Percentiles rank a stretch among this genome's conserved stretches.
phyloP scores from a whole-genome alignment of 2,329 filamentous ascomycete species.

The Alternaria ethzedia region DNA sequence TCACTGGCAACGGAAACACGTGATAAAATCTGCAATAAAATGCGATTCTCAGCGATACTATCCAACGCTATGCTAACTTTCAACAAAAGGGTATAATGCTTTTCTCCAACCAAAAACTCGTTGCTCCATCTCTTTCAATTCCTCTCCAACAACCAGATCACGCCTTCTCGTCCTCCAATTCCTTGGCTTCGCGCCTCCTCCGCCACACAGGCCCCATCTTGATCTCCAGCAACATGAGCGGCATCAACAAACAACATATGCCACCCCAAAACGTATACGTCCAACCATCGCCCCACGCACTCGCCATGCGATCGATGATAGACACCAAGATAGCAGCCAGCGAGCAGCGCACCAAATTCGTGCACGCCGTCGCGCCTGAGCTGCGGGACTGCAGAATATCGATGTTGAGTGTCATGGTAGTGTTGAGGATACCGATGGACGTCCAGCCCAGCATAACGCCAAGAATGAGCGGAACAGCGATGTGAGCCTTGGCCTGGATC shows the following conservation, averaged over 20 bases:
- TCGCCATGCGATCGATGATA: conserved; percentile 34
- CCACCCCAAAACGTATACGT: conserved; percentile 37
- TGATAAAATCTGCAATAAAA: no score
- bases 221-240: conserved; percentile 38
- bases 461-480: conserved; percentile 31
- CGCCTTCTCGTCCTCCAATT: conserved; percentile 17
- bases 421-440: conserved; percentile 36
- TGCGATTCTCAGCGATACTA: not conserved
- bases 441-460: conserved; percentile 35
- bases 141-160: not conserved
- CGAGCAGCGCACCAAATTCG: conserved; percentile 35
- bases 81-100: conserved; percentile 9
- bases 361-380: conserved; percentile 36
- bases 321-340: conserved; percentile 32
- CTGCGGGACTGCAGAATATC: conserved; percentile 36
- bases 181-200: conserved; percentile 22
- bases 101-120: conserved; percentile 1
- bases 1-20: no score
- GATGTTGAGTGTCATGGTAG: conserved; percentile 39
- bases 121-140: not conserved
- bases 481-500: conserved; percentile 25
- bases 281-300: conserved; percentile 30
- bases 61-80: not conserved
- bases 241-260: conserved; percentile 29
- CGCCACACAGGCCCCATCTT: conserved; percentile 34